Base-by-base conservation (phyloP, 345 rosid genomes). In the Populus simonii region DNA sequence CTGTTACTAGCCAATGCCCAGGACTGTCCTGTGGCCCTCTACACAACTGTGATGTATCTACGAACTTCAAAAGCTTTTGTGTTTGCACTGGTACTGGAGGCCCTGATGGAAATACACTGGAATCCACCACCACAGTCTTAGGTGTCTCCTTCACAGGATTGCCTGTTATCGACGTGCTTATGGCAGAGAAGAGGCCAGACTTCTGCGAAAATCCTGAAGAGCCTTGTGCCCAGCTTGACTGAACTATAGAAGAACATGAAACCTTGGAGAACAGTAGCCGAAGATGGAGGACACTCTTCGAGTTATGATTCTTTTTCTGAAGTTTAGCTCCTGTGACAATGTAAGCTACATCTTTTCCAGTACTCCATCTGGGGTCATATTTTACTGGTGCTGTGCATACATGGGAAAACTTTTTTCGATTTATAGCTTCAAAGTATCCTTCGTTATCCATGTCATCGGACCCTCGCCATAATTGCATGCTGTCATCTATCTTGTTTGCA, bases 281-380 rank as follows among this genome's bases (percentile, higher is more conserved):
- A 71, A 96, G 96, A 75, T 96, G 96, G 71, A 96, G 97, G 55
- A 93, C 92, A 1, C 72, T 79, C 71, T 84, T 92, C 20, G 96
- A 86, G 72, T 85, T 80, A n/a, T 89, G 91, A 78, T 89, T 92
- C 70, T 89, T 88, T 2, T 92, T 88, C 68, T 89, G 92, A 3
- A 96, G 94, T 73, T 91, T 94, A 76, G 92, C 96, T 10, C 99
- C 99, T 3, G 98, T 96, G 76, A 96, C 99, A 1, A 96, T 89
- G 88, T 83, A 92, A 71, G 94, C 82, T 3, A 45, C 82, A 29
- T 87, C 84, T 75, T 82, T 81, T 75, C 74, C 41, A 0, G 79
- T 25, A 9, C 65, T 83, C 92, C 96, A 91, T 33, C 31, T 71
- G 35, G 91, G 92, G 23, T 93, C 80, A 65, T 86, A 89, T 57